Percentiles rank a stretch among this genome's conserved stretches.
Conservation (phyloP, 345 rosid species). For the Arabidopsis arenosa region DNA sequence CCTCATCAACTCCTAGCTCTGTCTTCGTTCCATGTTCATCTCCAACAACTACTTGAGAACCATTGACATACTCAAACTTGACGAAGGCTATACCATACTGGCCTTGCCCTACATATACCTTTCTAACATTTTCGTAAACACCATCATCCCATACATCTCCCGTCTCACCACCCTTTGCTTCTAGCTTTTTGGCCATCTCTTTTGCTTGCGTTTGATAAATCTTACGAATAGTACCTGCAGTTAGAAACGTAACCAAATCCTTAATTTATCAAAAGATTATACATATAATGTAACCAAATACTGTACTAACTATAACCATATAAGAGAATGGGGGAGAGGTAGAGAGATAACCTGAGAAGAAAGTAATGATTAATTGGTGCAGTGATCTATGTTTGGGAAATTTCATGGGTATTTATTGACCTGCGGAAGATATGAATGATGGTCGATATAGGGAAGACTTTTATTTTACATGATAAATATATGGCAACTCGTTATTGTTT, state of each 20-base stretch:
- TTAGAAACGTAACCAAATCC: background rate
- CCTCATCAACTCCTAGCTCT: slow-evolving; percentile 21
- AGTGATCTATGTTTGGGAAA: slow-evolving; percentile 1
- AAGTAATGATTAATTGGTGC: background rate
- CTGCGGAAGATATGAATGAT: background rate
- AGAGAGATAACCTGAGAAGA: slow-evolving; percentile 9
- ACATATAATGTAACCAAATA: too few relatives aligned
- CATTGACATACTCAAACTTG: slow-evolving; percentile 36
- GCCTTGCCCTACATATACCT: slow-evolving; percentile 27
- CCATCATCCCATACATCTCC: slow-evolving; percentile 44
- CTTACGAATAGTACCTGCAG: background rate
- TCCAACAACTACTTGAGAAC: slow-evolving; percentile 14
- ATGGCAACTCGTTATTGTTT: too few relatives aligned
- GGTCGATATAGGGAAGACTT: background rate
- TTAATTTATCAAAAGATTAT: too few relatives aligned
- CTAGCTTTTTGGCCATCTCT: slow-evolving; percentile 25
- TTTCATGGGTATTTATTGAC: slow-evolving; percentile 25
- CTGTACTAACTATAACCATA: background rate
- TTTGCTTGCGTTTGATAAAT: background rate
- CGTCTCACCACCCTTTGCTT: slow-evolving; percentile 9
- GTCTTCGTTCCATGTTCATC: slow-evolving; percentile 28
- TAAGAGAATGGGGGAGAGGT: background rate
- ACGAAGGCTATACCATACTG: slow-evolving; percentile 31
- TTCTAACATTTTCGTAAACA: slow-evolving; percentile 20
- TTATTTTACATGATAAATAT: background rate